Evolutionary conservation across 164 flowering plant species (phyloP).

Genomic region (Cinnamomum micranthum): DNA sequence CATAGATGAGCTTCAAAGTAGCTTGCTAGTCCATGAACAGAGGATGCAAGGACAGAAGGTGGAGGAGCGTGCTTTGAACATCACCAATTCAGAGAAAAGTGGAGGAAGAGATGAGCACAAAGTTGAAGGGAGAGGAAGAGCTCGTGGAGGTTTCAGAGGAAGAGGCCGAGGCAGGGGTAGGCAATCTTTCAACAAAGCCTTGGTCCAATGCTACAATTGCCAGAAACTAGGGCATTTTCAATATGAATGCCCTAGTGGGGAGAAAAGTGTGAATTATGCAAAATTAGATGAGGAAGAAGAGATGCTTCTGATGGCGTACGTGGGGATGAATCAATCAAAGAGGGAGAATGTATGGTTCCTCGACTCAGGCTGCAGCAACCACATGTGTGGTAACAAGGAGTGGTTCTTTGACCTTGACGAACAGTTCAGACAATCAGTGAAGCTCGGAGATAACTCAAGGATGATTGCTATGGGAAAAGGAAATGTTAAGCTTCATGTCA

Average conservation of each 20-base stretch:
- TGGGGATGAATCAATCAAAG: not conserved
- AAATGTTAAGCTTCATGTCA: not conserved
- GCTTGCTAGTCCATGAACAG: not conserved
- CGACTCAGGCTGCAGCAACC: not conserved
- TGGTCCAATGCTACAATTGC: too few relatives aligned
- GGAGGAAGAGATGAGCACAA: not conserved
- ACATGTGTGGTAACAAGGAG: not conserved
- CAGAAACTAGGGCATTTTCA: too few relatives aligned
- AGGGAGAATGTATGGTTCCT: not conserved
- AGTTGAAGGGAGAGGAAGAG: not conserved
- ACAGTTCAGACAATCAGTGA: not conserved
- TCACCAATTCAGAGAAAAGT: too few relatives aligned
- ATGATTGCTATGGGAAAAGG: not conserved
- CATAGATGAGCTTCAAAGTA: conserved; percentile 7
- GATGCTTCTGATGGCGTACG: not conserved
- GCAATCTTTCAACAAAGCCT: not conserved
- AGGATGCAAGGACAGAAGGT: too few relatives aligned
- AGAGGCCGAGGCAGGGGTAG: not conserved
- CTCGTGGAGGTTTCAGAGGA: not conserved
- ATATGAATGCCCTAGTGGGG: too few relatives aligned
- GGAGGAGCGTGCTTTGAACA: too few relatives aligned
- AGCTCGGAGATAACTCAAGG: not conserved
- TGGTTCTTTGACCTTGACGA: not conserved
- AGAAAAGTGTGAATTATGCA: too few relatives aligned
- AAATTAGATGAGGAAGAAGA: not conserved